These are phyloP conservation scores for Petunia axillaris DNA, from an alignment of 257 asterid genomes.

Conservation along the genomic window DNA sequence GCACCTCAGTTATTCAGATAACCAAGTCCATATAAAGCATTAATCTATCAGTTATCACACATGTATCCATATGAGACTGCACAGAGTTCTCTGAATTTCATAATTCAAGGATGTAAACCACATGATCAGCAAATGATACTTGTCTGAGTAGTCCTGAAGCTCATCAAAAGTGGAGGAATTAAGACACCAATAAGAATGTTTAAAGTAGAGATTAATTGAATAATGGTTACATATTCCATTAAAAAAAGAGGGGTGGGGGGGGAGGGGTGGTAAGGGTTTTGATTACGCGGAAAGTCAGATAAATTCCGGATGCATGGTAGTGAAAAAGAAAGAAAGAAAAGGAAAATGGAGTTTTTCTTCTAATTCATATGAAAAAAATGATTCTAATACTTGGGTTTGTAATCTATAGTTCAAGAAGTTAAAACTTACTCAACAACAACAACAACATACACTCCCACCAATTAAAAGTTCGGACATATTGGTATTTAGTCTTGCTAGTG, in stretches of 20 bases:
- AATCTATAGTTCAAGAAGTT: neutral
- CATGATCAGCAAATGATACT: neutral
- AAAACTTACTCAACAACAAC: neutral
- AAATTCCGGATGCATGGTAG: neutral
- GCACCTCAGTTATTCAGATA: neutral
- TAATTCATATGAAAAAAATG: neutral
- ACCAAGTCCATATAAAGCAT: neutral
- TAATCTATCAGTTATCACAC: neutral
- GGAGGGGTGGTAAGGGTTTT: neutral
- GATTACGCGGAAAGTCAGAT: neutral
- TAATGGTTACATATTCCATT: neutral
- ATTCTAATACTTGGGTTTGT: neutral
- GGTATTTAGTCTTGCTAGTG: neutral
- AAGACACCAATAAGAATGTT: neutral
- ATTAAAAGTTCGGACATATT: neutral
- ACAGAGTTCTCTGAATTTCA: neutral
- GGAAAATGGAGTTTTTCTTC: neutral
- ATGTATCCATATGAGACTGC: neutral
- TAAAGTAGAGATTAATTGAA: neutral
- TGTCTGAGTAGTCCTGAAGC: neutral
- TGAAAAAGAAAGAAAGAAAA: neutral
- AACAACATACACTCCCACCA: neutral
- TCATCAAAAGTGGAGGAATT: neutral
- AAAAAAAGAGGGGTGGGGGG: neutral
- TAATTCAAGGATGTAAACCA: neutral